Evolutionary conservation across 768 basidiomycete species (phyloP), one percentile per base, ranked within the genome.

Genomic region (Tricholoma terreum): DNA sequence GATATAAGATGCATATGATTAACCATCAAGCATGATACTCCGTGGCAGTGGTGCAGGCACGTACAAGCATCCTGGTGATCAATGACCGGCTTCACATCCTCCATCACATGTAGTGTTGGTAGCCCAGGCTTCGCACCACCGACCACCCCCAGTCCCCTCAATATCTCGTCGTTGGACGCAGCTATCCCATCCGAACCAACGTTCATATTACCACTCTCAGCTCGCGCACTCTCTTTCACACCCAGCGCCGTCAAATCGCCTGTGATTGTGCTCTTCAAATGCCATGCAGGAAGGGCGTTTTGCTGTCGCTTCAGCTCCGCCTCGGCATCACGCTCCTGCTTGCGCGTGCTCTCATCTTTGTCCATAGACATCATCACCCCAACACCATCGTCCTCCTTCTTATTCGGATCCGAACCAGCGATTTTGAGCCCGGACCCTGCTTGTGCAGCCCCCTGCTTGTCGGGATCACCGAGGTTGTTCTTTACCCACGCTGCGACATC

Each of bases 211-310:
- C 34, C 42, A 68, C 66, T 55, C 53, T 80, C 80, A 22, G 78
- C 72, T 56, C 86, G 75, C n/a, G 82, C 84, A 59, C 70, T 83
- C 68, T 91, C 89, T 63, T 85, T 83, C 56, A 90, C 81, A 17
- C 94, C 93, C 38, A 95, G 78, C 19, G 92, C 89, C 0, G 96
- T 97, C 58, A 94, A 75, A 62, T 95, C 90, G 8, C 94, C 94
- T 3, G 93, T 87, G 59, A 99, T 93, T 2, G 97, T 99, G 67
- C 93, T 95, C 72, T 92, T 90, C 63, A 94, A 81, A 75, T 97
- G 92, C 97, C 97, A 99, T 11, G 89, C 79, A 1, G 97, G 97
- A 45, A 99, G 76, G 0, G 86, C 84, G 68, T 98, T 98, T 75
- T 98, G 94, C 67, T 88, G 84, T 57, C 92, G 75, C 73, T 94